Base-by-base conservation (phyloP, 2,329 filamentous ascomycete species). In the Penicillium polonicum region DNA sequence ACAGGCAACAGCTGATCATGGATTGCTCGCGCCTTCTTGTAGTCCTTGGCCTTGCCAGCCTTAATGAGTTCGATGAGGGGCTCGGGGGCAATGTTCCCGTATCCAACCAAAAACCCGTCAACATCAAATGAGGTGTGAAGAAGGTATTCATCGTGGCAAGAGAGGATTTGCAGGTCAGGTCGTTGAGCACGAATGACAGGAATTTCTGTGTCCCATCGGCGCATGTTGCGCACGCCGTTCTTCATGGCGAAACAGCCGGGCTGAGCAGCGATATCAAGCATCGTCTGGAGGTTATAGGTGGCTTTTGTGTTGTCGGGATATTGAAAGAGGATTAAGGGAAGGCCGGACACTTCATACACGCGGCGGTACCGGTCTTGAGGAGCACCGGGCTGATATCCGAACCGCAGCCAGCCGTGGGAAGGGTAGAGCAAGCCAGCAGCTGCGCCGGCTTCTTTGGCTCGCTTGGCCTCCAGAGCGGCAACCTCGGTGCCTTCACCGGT, bases 161-260 rank as follows among this genome's bases (percentile, higher is more conserved):
- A 80, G 5, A 83, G 70, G 17, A 82, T 78, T 49, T 81, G 80
- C 2, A 83, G 72, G 2, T 80, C 76, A 0, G 80, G 80, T 5
- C 80, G 76, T 63, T 81, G 72, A 27, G 68, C 67, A 48, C 79
- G 77, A 69, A 83, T 82, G 27, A 83, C 74, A 17, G 80, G 81
- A 58, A 83, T 83, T 67, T 83, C 81, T 0, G 79, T 81, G 51
- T 83, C 81, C 81, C 81, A 83, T 19, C 81, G 78, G n/a, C 79
- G 76, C 81, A 83, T 83, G 68, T 83, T 82, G 52, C 81, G 77
- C 10, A 83, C 81, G 21, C 81, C 81, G 60, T 83, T 83, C 75
- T 83, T 83, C 80, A 83, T 83, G 17, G 81, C 81, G 45, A 83
- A 81, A 6, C 82, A 79, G 29, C 81, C 80, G 1, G 80, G 81